These are phyloP conservation scores for Zasmidium citrigriseum DNA, from an alignment of 2,329 filamentous ascomycete genomes.

Conservation along the genomic window DNA sequence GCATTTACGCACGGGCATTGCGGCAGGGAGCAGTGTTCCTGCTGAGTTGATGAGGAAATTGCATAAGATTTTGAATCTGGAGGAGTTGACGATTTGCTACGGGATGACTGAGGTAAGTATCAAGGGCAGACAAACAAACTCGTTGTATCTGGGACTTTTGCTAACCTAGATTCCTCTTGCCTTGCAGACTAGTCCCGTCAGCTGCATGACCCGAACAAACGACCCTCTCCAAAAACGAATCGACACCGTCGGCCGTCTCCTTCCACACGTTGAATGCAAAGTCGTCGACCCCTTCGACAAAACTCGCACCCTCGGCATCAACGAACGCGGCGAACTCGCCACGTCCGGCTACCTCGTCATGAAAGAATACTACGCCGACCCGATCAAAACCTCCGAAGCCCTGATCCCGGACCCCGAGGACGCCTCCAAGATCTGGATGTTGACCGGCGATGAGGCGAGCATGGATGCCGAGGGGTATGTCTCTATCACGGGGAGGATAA, in stretches of 20 bases:
- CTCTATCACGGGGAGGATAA: constrained; percentile 85
- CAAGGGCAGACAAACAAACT: too few relatives aligned
- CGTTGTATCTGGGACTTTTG: too few relatives aligned
- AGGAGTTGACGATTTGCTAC: constrained; percentile 88
- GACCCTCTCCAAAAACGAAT: constrained; percentile 75
- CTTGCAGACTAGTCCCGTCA: constrained; percentile 73
- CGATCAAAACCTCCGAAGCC: constrained; percentile 67
- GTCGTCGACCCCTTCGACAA: constrained; percentile 71
- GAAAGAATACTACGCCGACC: constrained; percentile 86
- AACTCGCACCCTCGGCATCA: constrained; percentile 60
- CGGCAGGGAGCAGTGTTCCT: constrained; percentile 83
- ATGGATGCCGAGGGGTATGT: constrained; percentile 86
- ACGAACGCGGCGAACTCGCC: constrained; percentile 75
- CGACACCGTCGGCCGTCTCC: constrained; percentile 72
- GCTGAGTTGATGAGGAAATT: constrained; percentile 76
- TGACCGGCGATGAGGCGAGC: constrained; percentile 84
- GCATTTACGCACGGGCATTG: constrained; percentile 82
- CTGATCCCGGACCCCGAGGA: constrained; percentile 59
- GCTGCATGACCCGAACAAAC: constrained; percentile 75
- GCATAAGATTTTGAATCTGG: constrained; percentile 72
- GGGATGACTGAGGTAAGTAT: constrained; percentile 99
- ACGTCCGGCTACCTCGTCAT: constrained; percentile 85
- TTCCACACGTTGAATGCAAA: constrained; percentile 80
- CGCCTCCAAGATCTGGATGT: constrained; percentile 74
- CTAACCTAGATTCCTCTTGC: too few relatives aligned